Evolutionary conservation across 768 basidiomycete genomes (phyloP).

Genomic region (Mycena indigotica): DNA sequence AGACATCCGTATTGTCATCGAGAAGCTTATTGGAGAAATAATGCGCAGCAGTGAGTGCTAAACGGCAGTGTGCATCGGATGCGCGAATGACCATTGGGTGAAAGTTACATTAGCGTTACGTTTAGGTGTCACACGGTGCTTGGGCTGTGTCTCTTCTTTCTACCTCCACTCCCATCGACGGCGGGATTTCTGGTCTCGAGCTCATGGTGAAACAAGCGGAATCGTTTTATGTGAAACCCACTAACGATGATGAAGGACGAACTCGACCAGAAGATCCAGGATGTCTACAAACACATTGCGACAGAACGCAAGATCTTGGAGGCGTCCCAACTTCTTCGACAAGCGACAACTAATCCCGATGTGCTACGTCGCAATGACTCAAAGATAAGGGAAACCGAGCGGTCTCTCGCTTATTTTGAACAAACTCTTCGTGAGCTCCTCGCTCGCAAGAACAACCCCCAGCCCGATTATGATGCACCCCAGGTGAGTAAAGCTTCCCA

Average conservation of each 20-base stretch:
- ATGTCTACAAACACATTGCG: constrained; percentile 86
- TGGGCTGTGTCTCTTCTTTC: constrained; percentile 7
- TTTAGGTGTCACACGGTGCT: not conserved
- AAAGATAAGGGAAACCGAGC: constrained; percentile 85
- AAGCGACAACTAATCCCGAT: constrained; percentile 85
- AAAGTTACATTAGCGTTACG: not conserved
- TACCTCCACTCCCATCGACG: constrained; percentile 7
- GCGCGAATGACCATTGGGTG: constrained; percentile 36
- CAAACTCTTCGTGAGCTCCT: constrained; percentile 82
- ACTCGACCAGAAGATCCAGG: constrained; percentile 92
- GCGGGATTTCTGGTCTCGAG: constrained; percentile 16
- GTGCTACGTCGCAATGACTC: constrained; percentile 80
- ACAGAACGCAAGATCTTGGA: constrained; percentile 93
- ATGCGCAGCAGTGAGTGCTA: constrained; percentile 47
- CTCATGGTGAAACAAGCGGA: constrained; percentile 21
- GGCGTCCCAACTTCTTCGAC: constrained; percentile 73
- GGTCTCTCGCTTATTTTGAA: constrained; percentile 84
- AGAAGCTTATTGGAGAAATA: constrained; percentile 29
- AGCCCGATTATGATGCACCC: constrained; percentile 51
- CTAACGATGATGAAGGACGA: constrained; percentile 47
- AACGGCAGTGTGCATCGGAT: constrained; percentile 42
- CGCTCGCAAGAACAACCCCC: constrained; percentile 68
- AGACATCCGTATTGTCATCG: constrained; percentile 47
- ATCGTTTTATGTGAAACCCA: constrained; percentile 6
- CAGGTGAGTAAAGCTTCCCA: constrained; percentile 38